Conservation (phyloP, 805 yeast species). For the Brettanomyces nanus region DNA sequence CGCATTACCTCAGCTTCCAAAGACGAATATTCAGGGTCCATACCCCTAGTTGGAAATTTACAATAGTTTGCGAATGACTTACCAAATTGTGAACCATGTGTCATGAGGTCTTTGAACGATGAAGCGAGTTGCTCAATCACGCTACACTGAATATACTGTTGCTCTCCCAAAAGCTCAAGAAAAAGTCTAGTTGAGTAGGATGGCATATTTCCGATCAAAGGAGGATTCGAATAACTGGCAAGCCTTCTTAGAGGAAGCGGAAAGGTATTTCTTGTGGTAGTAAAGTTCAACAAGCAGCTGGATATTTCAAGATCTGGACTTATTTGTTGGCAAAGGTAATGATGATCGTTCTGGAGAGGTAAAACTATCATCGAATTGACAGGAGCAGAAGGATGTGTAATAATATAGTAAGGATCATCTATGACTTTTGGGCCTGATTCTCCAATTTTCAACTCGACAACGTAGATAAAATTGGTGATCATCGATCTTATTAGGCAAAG, state of each 20-base stretch:
- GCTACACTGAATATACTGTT: no score
- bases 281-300: not conserved
- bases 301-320: constrained; percentile 17
- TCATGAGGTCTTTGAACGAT: no score
- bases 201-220: not conserved
- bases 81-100: no score
- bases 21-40: no score
- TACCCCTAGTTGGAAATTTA: no score
- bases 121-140: no score
- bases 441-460: constrained; percentile 22
- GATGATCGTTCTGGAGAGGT: not conserved
- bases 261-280: not conserved
- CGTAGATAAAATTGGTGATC: constrained; percentile 19
- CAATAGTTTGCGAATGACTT: no score
- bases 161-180: no score
- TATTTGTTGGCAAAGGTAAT: constrained; percentile 10
- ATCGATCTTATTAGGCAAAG: constrained; percentile 26
- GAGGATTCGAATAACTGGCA: no score
- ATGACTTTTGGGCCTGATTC: constrained; percentile 12
- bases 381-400: constrained; percentile 15
- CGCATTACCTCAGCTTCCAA: no score
- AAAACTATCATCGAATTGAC: constrained; percentile 10
- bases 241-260: no score
- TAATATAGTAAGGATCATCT: constrained; percentile 18
- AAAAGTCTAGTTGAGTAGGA: no score